Evolutionary conservation across 768 basidiomycete species (phyloP).

Genomic region (Cystobasidiopsis lactophilus): DNA sequence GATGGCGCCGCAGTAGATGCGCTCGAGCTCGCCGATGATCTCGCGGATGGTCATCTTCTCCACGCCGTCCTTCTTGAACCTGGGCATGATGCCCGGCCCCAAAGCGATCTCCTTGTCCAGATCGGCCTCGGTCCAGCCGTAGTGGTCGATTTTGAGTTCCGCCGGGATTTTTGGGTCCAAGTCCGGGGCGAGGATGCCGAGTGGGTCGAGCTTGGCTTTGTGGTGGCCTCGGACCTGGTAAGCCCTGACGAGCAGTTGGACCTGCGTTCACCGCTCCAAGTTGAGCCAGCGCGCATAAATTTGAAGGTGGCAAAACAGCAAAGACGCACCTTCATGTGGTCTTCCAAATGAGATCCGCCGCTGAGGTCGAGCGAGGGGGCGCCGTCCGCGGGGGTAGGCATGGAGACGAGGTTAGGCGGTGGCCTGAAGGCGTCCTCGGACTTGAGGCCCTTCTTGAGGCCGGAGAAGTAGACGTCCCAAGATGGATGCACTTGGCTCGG

Average conservation of each 20-base stretch:
- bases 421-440: slow-evolving; percentile 63
- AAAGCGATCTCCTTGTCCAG: slow-evolving; percentile 84
- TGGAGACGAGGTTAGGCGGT: slow-evolving; percentile 40
- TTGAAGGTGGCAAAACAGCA: not conserved
- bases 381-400: slow-evolving; percentile 49
- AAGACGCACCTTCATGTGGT: slow-evolving; percentile 82
- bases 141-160: slow-evolving; percentile 79
- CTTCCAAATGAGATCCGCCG: slow-evolving; percentile 59
- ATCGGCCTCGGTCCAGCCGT: slow-evolving; percentile 85
- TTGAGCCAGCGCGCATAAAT: not conserved
- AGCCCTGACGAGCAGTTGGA: slow-evolving; percentile 89
- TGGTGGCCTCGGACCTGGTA: slow-evolving; percentile 99
- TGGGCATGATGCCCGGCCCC: slow-evolving; percentile 85
- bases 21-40: slow-evolving; percentile 69
- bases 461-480: slow-evolving; percentile 85
- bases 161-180: slow-evolving; percentile 54
- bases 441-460: slow-evolving; percentile 51
- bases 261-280: slow-evolving; percentile 32
- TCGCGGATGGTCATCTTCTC: slow-evolving; percentile 75
- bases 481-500: slow-evolving; percentile 77
- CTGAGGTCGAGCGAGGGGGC: slow-evolving; percentile 47
- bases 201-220: slow-evolving; percentile 80
- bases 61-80: slow-evolving; percentile 68
- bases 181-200: slow-evolving; percentile 79
- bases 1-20: slow-evolving; percentile 81